Evolutionary conservation across 352 stramenopile species (phyloP), one percentile per base, ranked within the genome.

Genomic region (Globisporangium polare): DNA sequence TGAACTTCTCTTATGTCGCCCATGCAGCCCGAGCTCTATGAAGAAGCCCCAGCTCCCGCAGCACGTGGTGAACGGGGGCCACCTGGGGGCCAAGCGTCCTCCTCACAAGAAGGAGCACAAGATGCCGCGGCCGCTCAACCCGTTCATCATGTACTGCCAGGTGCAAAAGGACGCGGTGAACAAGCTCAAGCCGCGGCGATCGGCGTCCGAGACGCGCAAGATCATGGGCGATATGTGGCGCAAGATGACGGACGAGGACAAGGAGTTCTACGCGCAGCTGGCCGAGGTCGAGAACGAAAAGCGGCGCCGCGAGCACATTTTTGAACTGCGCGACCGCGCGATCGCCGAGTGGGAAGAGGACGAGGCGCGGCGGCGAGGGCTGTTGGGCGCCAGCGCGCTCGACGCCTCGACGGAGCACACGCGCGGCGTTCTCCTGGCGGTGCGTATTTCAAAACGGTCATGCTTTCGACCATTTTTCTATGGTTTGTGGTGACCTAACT

Each of bases 201-300:
- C 83, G 31, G 83, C 83, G 15, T 75, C 81, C 17, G 83, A 92
- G 60, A 88, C 74, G 41, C 66, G 83, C 8, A 92, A 92, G 70
- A 89, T 92, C 45, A 77, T 92, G 55, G 83, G 83, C 42, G 83
- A 92, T 43, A 89, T 89, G 81, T 92, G 83, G 83, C 83, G 83
- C 60, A 90, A 86, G 58, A 86, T 77, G 63, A 85, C 76, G 3
- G 83, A 92, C 47, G 83, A 92, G 72, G 83, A 91, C 50, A 90
- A 90, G 72, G 83, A 92, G 53, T 78, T 88, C 52, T 92, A 92
- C 49, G 74, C 72, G 20, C 80, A 90, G 58, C 39, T 92, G 24
- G 87, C 76, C 1, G 83, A 92, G 60, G 71, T 86, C 2, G 83
- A 92, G 63, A 92, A 90, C 70, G 83, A 90, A 58, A 92, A 90